These are phyloP conservation scores for Citrus inodora DNA, from an alignment of 345 rosid genomes.

Conservation along the genomic window DNA sequence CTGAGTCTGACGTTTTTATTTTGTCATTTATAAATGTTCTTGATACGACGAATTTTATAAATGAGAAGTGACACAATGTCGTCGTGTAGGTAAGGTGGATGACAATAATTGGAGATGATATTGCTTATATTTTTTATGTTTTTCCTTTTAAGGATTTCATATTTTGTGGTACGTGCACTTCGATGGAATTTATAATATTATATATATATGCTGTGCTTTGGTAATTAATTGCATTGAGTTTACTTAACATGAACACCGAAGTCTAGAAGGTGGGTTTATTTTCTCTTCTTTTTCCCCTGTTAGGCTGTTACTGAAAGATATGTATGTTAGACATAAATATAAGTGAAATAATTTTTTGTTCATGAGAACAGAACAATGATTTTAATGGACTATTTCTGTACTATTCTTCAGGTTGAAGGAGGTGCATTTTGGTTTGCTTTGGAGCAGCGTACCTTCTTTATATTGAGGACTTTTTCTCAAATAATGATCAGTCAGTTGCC, in stretches of 20 bases:
- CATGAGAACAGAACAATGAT: background rate
- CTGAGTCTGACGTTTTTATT: constrained; percentile 11
- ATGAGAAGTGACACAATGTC: background rate
- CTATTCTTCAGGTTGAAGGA: constrained; percentile 8
- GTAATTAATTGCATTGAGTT: background rate
- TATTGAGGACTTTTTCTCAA: background rate
- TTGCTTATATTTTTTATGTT: background rate
- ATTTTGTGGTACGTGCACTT: background rate
- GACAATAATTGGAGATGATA: background rate
- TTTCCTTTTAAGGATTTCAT: background rate
- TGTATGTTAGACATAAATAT: too few relatives aligned
- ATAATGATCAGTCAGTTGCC: constrained; percentile 30
- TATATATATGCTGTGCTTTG: background rate
- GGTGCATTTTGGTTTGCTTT: background rate
- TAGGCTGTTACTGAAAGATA: background rate
- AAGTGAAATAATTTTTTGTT: background rate
- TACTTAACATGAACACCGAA: background rate
- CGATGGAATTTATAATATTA: background rate
- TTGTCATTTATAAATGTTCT: background rate
- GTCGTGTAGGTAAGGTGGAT: background rate
- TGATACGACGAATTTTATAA: constrained; percentile 3
- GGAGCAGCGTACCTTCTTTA: background rate
- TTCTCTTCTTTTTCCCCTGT: too few relatives aligned
- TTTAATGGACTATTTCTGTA: background rate
- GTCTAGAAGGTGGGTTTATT: background rate